Evolutionary conservation across 441 rosid genomes (phyloP), one percentile per base, ranked within the genome.

Genomic region (Croton setiger): DNA sequence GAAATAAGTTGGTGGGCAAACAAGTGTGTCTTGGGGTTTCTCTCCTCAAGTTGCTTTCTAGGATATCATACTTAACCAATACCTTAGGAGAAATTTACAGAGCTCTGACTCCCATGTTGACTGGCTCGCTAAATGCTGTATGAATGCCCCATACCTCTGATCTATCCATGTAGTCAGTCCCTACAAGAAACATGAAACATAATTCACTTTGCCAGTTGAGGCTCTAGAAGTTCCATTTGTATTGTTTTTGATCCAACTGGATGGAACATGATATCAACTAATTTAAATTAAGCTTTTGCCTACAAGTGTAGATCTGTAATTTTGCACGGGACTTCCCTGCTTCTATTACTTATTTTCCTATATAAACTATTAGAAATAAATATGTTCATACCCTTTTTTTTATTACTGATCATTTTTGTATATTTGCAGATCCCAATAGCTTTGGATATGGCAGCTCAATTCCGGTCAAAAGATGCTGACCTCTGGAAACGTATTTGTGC

Each of bases 401-500:
- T 21, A 52, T 70, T 65, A 53, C 68, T 74, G 41, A 77, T 35
- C 61, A 35, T 61, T 65, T 70, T 20, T 58, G 72, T 54, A 59
- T 77, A 60, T 82, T 57, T 78, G 71, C 86, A 93, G 99, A 91
- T 96, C 66, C 90, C 98, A 14, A 84, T 93, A 78, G 99, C 99
- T 70, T 75, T 96, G 80, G 98, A 93, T 80, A 93, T 93, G 97
- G 97, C 97, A 57, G 97, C 80, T 72, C 96, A 96, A 61, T 91
- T 91, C 78, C 90, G 87, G 73, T 73, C 87, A 63, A 86, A 67
- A 82, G 99, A 93, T 74, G 75, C 97, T 79, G 98, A 96, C 79
- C 97, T 93, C 54, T 96, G 99, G 99, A 91, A 86, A 84, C 97
- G 97, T 68, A 91, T 93, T 70, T 89, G 97, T 66, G 89, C 90